Base-by-base conservation (phyloP, 257 asterid species). In the Linderniella brevidens region DNA sequence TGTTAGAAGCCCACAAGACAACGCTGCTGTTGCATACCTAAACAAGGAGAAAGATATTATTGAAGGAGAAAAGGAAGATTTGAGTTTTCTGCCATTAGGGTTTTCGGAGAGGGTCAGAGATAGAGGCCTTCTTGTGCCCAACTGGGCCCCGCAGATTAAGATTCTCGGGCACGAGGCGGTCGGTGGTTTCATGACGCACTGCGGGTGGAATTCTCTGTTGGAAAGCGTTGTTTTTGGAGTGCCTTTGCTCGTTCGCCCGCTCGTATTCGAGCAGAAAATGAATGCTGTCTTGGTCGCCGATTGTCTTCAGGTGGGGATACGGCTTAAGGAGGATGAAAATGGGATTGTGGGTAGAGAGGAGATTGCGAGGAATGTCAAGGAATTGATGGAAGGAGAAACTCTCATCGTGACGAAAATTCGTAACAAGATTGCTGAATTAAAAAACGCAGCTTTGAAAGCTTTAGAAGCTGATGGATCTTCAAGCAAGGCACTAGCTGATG, bases 171-270 rank as follows among this genome's bases (percentile, higher is more conserved):
- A 50, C 14, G 16, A 16, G 8, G 6, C 55, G 19, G 17, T 16
- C 16, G 45, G 55, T 1, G 45, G 45, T 11, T 50, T 50, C 16
- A 16, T 50, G 45, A 50, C 45, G 15, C 55, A 50, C 15, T 37
- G 45, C 35, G 55, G 55, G 3, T 50, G 45, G 55, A 50, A 50
- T 44, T 50, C 55, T 12, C 18, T 41, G 18, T 40, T 74, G 0
- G 78, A 74, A 4, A 57, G 72, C 13, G 58, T 74, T 50, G 72
- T 46, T 5, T 41, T 57, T 1, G 77, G 81, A 5, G 61, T 74
- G 1, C 78, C 81, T 2, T 43, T 74, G 3, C 56, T 70, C 12
- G 66, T 67, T 8, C 67, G 78, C 72, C 81, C 81, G 0, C 68
- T 74, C 11, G 66, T 48, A 11, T 69, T 74, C 0, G 81, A 74